A percentile compares a stretch with the other conserved stretches of the same genome.
Evolutionary conservation across 306 rosid genomes (phyloP).

Genomic region (Coriaria nepalensis): DNA sequence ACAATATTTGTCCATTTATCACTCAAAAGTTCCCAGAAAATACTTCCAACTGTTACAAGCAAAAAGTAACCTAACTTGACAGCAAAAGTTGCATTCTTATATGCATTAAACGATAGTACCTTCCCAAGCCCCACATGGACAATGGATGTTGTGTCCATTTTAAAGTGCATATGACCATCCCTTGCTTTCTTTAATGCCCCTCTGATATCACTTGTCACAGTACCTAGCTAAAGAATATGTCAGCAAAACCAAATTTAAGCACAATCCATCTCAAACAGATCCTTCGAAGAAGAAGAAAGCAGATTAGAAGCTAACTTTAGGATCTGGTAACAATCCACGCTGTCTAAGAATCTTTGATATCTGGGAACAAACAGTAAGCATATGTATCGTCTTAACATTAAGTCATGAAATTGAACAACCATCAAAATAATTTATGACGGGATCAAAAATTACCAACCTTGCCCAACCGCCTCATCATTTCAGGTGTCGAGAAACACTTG

Average conservation of each 20-base stretch:
- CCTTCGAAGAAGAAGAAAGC: constrained; percentile 12
- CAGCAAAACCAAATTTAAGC: constrained; percentile 20
- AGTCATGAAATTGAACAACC: constrained; percentile 11
- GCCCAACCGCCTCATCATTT: constrained; percentile 85
- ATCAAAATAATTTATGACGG: constrained; percentile 4
- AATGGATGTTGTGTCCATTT: constrained; percentile 86
- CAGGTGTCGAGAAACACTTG: constrained; percentile 94
- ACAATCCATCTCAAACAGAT: background rate
- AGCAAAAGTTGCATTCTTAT: too few relatives aligned
- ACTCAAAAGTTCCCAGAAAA: too few relatives aligned
- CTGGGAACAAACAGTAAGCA: constrained; percentile 31
- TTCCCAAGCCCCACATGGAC: constrained; percentile 88
- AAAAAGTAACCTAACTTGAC: too few relatives aligned
- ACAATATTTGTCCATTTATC: background rate
- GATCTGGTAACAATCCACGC: constrained; percentile 94
- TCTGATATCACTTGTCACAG: constrained; percentile 74
- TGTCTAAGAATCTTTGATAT: constrained; percentile 87
- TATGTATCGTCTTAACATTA: constrained; percentile 14
- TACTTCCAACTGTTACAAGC: too few relatives aligned
- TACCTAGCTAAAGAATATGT: constrained; percentile 60
- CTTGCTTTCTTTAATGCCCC: constrained; percentile 78
- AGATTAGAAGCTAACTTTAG: constrained; percentile 50
- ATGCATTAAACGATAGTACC: constrained; percentile 25
- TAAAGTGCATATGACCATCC: constrained; percentile 73
- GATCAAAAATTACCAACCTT: constrained; percentile 42